These are phyloP conservation scores for Microcyclosporella mali DNA, from an alignment of 2,329 filamentous ascomycete species.

Conservation along the genomic window DNA sequence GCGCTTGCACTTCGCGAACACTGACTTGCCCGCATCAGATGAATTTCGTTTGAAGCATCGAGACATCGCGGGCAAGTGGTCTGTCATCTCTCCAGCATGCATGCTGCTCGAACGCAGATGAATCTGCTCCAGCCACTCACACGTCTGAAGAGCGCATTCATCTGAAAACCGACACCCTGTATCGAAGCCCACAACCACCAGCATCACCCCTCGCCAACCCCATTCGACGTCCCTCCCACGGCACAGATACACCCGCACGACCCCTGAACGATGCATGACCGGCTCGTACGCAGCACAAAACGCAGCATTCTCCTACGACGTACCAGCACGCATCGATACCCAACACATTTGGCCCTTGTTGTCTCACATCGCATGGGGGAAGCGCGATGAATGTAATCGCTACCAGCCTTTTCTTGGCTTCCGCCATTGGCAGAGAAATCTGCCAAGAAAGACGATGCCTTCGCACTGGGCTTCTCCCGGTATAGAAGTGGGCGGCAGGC, in stretches of 20 bases:
- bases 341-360: constrained; percentile 9
- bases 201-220: background rate
- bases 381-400: constrained; percentile 2
- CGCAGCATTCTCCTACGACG: background rate
- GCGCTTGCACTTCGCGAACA: background rate
- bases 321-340: constrained; percentile 14
- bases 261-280: constrained; percentile 3
- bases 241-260: background rate
- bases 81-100: too few relatives aligned
- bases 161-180: background rate
- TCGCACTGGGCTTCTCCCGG: background rate
- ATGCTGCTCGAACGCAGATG: too few relatives aligned
- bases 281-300: constrained; percentile 3
- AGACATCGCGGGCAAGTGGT: background rate
- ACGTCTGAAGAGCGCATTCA: background rate
- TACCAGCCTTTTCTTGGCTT: background rate
- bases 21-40: background rate
- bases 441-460: background rate
- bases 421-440: background rate
- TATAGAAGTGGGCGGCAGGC: background rate
- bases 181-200: background rate
- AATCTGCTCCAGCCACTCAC: too few relatives aligned
- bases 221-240: background rate
- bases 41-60: background rate
- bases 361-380: constrained; percentile 4